Evolutionary conservation across 2,329 filamentous ascomycete genomes (phyloP), one percentile per base, ranked within the genome.

Genomic region (Penicillium decumbens): DNA sequence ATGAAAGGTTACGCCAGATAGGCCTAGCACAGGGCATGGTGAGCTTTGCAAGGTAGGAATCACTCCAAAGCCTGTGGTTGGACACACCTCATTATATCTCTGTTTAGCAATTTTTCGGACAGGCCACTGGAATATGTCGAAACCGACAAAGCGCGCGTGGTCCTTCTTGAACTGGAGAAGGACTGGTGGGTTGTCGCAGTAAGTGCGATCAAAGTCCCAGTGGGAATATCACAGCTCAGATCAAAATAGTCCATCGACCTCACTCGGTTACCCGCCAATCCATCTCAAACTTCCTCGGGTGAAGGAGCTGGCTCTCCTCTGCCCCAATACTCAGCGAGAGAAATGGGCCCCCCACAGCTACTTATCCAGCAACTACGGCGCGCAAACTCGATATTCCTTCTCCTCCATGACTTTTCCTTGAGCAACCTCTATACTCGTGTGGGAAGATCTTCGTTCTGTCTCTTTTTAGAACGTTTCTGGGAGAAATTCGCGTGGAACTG

Each of bases 171-270:
- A 74, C 73, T 98, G 56, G 92, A 98, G 69, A 76, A 81, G 13
- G 88, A 88, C 27, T 98, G 93, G 93, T 98, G 95, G 95, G 84
- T 97, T 54, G 75, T 97, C 52, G 91, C 89, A 54, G 90, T 95
- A 76, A 65, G 87, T 73, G 27, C 52, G 24, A 18, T 46, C 28
- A 25, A 41, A 40, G 23, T 23, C 18, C 39, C 23, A 18, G n/a
- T 13, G 39, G 23, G 18, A 29, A 13, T 6, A 38, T 27, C 37
- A 38, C 27, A 32, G 25, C 47, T 49, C 4, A 35, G 23, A 50
- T 49, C 27, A 57, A 61, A 41, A 43, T 50, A 90, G 85, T 89
- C 86, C 41, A 82, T 96, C 65, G 86, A 93, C 65, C 77, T 95
- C 32, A 95, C 89, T 24, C 84, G 84, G 50, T 75, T 91, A 4